These are phyloP conservation scores for Candida sp. DNA, from an alignment of 1,139 yeast species.

Conservation along the genomic window DNA sequence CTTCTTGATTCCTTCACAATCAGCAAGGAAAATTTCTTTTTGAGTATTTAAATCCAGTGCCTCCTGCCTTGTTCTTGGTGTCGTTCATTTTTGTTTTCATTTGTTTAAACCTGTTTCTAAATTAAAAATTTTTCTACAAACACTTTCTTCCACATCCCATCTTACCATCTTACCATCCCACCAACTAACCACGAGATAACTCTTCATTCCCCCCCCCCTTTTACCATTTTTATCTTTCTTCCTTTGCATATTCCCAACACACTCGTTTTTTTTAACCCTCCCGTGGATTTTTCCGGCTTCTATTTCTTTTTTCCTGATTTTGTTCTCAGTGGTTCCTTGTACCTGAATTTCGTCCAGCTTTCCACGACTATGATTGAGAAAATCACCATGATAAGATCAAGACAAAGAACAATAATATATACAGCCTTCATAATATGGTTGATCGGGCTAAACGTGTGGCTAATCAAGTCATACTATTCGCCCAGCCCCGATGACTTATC, in stretches of 20 bases:
- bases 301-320: neutral
- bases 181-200: neutral
- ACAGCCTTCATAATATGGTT: neutral
- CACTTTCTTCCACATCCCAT: neutral
- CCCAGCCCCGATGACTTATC: neutral
- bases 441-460: neutral
- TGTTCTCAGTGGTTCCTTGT: neutral
- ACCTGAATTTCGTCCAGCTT: neutral
- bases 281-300: neutral
- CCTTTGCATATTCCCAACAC: neutral
- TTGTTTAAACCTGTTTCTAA: neutral
- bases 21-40: neutral
- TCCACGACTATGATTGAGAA: slow-evolving; percentile 1
- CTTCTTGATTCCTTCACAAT: neutral
- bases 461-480: neutral
- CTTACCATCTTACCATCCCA: neutral
- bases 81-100: neutral
- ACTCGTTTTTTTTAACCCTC: neutral
- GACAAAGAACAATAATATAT: neutral
- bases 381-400: neutral
- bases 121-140: neutral
- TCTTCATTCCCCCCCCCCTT: neutral
- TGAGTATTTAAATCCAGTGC: neutral
- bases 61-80: neutral
- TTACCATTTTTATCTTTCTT: neutral